phyloP scores from a whole-genome alignment of 2,329 filamentous ascomycete species.

The Myriosclerotinia duriaeana region DNA sequence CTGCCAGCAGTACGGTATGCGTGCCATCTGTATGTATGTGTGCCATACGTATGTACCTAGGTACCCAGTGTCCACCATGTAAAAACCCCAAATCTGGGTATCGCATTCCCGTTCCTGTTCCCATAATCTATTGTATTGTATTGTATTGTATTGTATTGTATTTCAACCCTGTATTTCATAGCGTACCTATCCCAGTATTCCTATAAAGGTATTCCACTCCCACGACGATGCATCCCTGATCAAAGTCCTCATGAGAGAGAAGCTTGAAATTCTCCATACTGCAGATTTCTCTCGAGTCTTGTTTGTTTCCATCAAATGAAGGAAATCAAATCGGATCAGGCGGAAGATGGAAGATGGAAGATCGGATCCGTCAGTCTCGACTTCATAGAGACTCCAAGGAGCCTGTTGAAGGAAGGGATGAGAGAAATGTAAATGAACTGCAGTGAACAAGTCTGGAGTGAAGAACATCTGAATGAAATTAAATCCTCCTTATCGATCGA shows the following conservation, averaged over 20 bases:
- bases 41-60: neutral
- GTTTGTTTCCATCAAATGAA: neutral
- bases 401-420: neutral
- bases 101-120: neutral
- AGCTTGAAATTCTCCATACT: neutral
- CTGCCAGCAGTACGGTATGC: slow-evolving; percentile 5
- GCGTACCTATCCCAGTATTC: too few species aligned
- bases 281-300: neutral
- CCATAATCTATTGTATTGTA: too few species aligned
- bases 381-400: too few species aligned
- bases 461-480: too few species aligned
- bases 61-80: too few species aligned
- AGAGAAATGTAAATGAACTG: too few species aligned
- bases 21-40: too few species aligned
- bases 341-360: too few species aligned
- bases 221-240: neutral
- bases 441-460: too few species aligned
- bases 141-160: neutral
- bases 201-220: too few species aligned
- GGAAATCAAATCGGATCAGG: neutral
- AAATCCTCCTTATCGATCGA: neutral
- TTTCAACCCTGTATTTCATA: neutral
- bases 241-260: neutral
- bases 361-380: neutral
- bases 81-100: neutral